Conservation (phyloP, 805 yeast species). For the Wickerhamomyces bovis region DNA sequence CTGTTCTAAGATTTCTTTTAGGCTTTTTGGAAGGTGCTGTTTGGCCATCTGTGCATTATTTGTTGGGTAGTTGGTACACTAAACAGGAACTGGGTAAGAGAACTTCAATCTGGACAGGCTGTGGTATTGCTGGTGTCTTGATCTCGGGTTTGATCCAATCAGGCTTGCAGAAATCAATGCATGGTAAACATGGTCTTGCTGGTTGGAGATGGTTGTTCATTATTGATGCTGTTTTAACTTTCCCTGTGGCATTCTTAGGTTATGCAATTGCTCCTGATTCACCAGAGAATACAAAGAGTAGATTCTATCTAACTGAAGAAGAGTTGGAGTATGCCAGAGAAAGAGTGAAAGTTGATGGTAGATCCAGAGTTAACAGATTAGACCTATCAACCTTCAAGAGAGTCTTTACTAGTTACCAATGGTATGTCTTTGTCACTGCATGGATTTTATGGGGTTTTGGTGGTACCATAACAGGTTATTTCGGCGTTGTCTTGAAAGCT, state of each 20-base stretch:
- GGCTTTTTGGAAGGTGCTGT: slow-evolving; percentile 57
- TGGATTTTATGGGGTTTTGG: slow-evolving; percentile 13
- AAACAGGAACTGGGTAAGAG: slow-evolving; percentile 51
- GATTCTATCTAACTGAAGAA: slow-evolving; percentile 12
- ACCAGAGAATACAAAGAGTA: slow-evolving; percentile 22
- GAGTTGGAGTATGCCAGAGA: slow-evolving; percentile 12
- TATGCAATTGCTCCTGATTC: slow-evolving; percentile 35
- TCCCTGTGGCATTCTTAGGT: slow-evolving; percentile 21
- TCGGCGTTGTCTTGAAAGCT: slow-evolving; percentile 16
- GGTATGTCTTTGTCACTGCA: slow-evolving; percentile 16
- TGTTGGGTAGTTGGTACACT: slow-evolving; percentile 51
- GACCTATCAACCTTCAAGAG: slow-evolving; percentile 12
- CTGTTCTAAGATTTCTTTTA: slow-evolving; percentile 54
- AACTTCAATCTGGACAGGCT: slow-evolving; percentile 40
- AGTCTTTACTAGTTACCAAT: slow-evolving; percentile 15
- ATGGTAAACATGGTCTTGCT: slow-evolving; percentile 5
- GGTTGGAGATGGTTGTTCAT: slow-evolving; percentile 13
- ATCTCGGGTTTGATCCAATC: slow-evolving; percentile 33
- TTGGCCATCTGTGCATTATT: slow-evolving; percentile 52
- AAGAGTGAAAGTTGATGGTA: slow-evolving; percentile 13
- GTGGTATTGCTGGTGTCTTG: slow-evolving; percentile 6
- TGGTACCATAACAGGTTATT: slow-evolving; percentile 7
- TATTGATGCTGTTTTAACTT: slow-evolving; percentile 9
- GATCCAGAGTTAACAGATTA: slow-evolving; percentile 12
- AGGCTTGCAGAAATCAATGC: slow-evolving; percentile 5